phyloP scores from a whole-genome alignment of 2,329 filamentous ascomycete genomes.

The Decorospora gaudefroyi region DNA sequence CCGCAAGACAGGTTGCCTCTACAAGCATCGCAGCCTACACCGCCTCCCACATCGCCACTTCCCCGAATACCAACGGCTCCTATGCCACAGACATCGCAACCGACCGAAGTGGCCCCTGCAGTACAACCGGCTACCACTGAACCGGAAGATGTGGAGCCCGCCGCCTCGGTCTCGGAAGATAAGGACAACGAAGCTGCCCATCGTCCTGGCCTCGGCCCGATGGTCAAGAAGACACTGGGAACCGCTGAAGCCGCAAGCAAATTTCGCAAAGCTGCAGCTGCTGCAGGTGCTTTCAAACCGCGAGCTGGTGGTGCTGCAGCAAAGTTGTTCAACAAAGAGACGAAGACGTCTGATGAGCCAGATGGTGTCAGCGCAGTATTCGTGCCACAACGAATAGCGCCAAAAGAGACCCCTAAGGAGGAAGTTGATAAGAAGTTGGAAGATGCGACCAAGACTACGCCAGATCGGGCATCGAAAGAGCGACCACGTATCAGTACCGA shows the following conservation, averaged over 20 bases:
- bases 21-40: slow-evolving; percentile 23
- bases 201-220: slow-evolving; percentile 82
- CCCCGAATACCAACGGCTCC: slow-evolving; percentile 31
- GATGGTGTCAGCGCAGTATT: slow-evolving; percentile 91
- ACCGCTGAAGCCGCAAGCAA: slow-evolving; percentile 73
- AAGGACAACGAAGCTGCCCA: slow-evolving; percentile 60
- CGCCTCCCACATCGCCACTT: slow-evolving; percentile 33
- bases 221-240: slow-evolving; percentile 81
- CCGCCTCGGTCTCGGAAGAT: slow-evolving; percentile 50
- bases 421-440: slow-evolving; percentile 36
- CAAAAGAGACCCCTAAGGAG: slow-evolving; percentile 30
- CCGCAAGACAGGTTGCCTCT: slow-evolving; percentile 14
- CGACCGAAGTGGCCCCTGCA: slow-evolving; percentile 32
- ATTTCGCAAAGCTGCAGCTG: slow-evolving; percentile 77
- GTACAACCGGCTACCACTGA: slow-evolving; percentile 16
- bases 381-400: slow-evolving; percentile 61
- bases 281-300: slow-evolving; percentile 76
- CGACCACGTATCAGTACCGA: slow-evolving; percentile 40
- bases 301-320: slow-evolving; percentile 85
- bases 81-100: slow-evolving; percentile 14
- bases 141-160: slow-evolving; percentile 42
- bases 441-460: slow-evolving; percentile 24
- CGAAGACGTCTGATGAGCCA: slow-evolving; percentile 68
- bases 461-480: slow-evolving; percentile 38
- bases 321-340: slow-evolving; percentile 65